Base-by-base conservation (phyloP, 495 filamentous ascomycete genomes). In the Aspergillus cavernicola region DNA sequence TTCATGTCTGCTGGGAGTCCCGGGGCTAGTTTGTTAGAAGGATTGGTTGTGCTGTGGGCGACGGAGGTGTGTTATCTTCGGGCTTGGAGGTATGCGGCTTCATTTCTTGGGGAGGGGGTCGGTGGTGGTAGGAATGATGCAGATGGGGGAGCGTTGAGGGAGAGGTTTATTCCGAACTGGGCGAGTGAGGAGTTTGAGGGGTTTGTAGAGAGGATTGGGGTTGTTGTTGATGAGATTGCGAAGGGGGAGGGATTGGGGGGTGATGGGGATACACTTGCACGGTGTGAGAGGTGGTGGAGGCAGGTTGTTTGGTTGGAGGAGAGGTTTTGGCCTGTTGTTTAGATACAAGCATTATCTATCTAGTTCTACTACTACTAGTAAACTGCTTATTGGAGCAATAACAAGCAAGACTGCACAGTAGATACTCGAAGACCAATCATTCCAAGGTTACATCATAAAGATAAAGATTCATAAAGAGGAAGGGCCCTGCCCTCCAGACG, bases 1-100 rank as follows among this genome's bases (percentile, higher is more conserved):
- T 80, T 84, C 51, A 68, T 74, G 59, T 75, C 70, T n/a, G 77
- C 72, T 13, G 72, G 67, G 12, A 73, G 74, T 57, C 49, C 73
- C 0, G 73, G 66, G 29, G 62, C 67, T 5, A 71, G 68, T 6
- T 45, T 82, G 64, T 64, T 90, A 13, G 85, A 89, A 61, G 86
- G 85, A 8, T 64, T 89, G 52, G 75, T 87, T 8, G 79, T 87
- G 18, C 75, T 90, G 16, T 92, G 86, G 84, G 83, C 85, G 22
- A 89, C 85, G 10, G 88, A 92, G 72, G 77, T 74, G 3, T 78
- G 74, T 53, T 86, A 86, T 63, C 51, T 86, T 4, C 69, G 73
- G 36, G 72, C 82, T 12, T 87, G 83, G 83, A 68, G 68, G 46
- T 82, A 76, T 68, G 81, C 81, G 20, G 72, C 73, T 31, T 59